phyloP scores from a whole-genome alignment of 2,329 filamentous ascomycete species.

The Chaetomiaceae sp. region DNA sequence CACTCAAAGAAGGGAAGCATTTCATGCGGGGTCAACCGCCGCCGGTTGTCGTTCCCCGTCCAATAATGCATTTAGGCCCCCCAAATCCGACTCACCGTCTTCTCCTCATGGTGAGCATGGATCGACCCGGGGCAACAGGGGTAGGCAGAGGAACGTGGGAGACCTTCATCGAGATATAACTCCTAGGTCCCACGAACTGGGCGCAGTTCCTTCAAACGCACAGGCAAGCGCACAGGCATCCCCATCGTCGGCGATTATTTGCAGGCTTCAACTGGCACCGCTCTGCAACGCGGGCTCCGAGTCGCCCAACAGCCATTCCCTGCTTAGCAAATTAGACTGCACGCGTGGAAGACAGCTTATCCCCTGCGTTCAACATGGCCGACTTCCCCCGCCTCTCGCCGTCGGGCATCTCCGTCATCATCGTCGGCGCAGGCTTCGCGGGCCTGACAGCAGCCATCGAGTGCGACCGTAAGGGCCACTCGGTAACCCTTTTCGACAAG shows the following conservation, averaged over 20 bases:
- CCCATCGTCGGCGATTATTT: too few relatives aligned
- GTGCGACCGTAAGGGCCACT: slow-evolving; percentile 48
- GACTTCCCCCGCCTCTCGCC: slow-evolving; percentile 9
- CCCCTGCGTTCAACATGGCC: background rate
- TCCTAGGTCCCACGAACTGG: too few relatives aligned
- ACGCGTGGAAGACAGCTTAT: background rate
- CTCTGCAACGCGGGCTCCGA: too few relatives aligned
- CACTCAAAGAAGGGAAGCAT: background rate
- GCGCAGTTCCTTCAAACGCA: too few relatives aligned
- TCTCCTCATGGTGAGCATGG: background rate
- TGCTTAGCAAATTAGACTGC: background rate
- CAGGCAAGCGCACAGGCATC: too few relatives aligned
- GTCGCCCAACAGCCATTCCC: too few relatives aligned
- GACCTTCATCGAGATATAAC: too few relatives aligned
- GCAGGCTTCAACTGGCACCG: too few relatives aligned
- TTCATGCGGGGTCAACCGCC: slow-evolving; percentile 11
- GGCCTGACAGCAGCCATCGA: slow-evolving; percentile 53
- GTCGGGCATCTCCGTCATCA: slow-evolving; percentile 36
- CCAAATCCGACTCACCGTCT: background rate
- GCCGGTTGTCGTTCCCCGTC: slow-evolving; percentile 6
- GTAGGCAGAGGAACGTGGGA: background rate
- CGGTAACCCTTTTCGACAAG: slow-evolving; percentile 40
- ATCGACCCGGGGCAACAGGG: background rate
- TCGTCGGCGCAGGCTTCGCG: slow-evolving; percentile 48
- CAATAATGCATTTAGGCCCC: slow-evolving; percentile 1